Evolutionary conservation across 257 asterid genomes (phyloP), one percentile per base, ranked within the genome.

Genomic region (Mentha longifolia): DNA sequence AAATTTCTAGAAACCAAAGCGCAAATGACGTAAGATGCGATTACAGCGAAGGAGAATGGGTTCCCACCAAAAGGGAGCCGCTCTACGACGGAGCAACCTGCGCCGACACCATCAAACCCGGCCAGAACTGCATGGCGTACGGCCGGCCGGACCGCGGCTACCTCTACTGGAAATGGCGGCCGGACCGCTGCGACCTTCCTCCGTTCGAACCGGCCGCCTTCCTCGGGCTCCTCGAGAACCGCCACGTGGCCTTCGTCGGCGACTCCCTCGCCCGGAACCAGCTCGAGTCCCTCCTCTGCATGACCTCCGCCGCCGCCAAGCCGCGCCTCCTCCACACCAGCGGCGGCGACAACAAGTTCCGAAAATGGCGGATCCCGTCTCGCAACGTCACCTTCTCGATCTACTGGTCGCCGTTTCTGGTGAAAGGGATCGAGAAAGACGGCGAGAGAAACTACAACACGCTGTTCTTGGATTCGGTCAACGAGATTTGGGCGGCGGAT

Each of bases 391-490:
- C 54, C 14, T 64, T 88, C 3, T 90, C 97, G 0, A 78, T 83
- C 7, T 90, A 90, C 33, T 92, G 97, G 98, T 92, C 98, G 8
- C 98, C 97, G 0, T 92, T 92, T 76, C 77, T 92, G 2, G 97
- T 87, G 0, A 80, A 82, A 57, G 97, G 97, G 39, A 6, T 80
- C 15, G 93, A 90, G 79, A 92, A 86, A 77, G 65, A 68, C 0
- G 15, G 31, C 0, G 78, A 74, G 14, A 61, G 45, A 7, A 70
- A 84, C 61, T 82, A 68, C 77, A 90, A 90, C 52, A 74, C 78
- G 0, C 16, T 86, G 56, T 74, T 71, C 59, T 75, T 90, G 73
- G 98, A 92, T 12, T 43, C 73, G 0, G 77, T 79, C 3, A 88
- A 90, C 68, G 95, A 88, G 66, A 75, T 20, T 5, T 92, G 97